Evolutionary conservation across 768 basidiomycete species (phyloP).

Genomic region (Mrakia gelida): DNA sequence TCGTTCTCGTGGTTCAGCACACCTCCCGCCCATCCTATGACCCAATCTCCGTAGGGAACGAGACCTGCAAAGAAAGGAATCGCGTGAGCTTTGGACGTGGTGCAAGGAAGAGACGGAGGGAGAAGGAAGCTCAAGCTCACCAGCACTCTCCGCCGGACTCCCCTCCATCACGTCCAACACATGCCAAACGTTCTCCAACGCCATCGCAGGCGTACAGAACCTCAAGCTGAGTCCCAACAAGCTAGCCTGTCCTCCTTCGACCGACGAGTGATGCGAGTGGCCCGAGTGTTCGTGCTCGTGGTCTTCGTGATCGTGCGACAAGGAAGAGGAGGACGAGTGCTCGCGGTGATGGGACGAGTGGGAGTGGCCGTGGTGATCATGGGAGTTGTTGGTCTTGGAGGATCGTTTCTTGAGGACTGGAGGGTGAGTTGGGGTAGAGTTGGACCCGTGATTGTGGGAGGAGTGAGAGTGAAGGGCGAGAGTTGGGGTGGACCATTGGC

Average conservation of each 20-base stretch:
- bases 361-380: constrained; percentile 35
- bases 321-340: constrained; percentile 21
- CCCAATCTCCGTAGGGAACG: constrained; percentile 79
- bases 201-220: constrained; percentile 81
- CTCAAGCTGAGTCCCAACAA: constrained; percentile 91
- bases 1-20: constrained; percentile 85
- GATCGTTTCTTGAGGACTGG: constrained; percentile 19
- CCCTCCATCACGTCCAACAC: constrained; percentile 95
- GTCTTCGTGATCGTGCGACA: not conserved
- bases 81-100: constrained; percentile 8
- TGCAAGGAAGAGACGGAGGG: constrained; percentile 27
- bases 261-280: not conserved
- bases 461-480: not conserved
- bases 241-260: constrained; percentile 57
- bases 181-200: constrained; percentile 95
- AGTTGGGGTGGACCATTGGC: constrained; percentile 57
- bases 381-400: constrained; percentile 33
- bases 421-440: not conserved
- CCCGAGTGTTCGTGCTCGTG: not conserved
- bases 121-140: constrained; percentile 30
- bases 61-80: constrained; percentile 52
- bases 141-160: constrained; percentile 87
- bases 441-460: not conserved
- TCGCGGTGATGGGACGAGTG: not conserved
- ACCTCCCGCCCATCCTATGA: constrained; percentile 91